Evolutionary conservation across 2,329 filamentous ascomycete genomes (phyloP), one percentile per base, ranked within the genome.

Genomic region (Ophiostoma piceae): DNA sequence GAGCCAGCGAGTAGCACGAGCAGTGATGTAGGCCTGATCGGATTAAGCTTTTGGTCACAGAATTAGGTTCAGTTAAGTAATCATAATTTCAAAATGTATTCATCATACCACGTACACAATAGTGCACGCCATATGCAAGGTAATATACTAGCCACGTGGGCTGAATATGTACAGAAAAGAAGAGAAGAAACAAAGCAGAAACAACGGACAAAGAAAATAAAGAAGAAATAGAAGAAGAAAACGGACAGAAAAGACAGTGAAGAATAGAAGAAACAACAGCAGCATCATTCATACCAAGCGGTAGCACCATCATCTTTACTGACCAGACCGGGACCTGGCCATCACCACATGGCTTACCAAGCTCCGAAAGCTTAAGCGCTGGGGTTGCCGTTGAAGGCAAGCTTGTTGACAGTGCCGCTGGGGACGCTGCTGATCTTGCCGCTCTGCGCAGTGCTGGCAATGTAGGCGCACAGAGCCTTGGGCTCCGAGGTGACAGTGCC

Each of bases 321-420:
- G 16, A n/a, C 43, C 7, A 47, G 16, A n/a, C n/a, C 6, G 7
- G 16, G 19, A 19, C 19, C 43, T 19, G 7, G 19, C 22, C 9
- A 26, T 9, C 12, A 19, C 29, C 14, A n/a, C 4, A 7, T 32
- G 37, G 60, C 29, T 7, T 47, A 12, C 16, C 43, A 47, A 47
- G 16, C 4, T 47, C 19, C 14, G 19, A 6, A 47, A n/a, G 16
- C 51, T 65, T 69, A 68, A 19, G 68, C 70, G n/a, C n/a, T 41
- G 54, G 76, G 77, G 74, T 79, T 79, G 71, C 83, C 84, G 78
- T 88, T 88, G 79, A 85, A 87, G 71, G 83, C 84, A 68, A 88
- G 79, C 70, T 79, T 75, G 80, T 88, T 87, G 74, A 76, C 74
- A 68, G 83, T 85, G 72, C 80, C 79, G 71, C 74, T 77, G 68